Conservation (phyloP, 768 basidiomycete species). For the Austroboletus eburneus region DNA sequence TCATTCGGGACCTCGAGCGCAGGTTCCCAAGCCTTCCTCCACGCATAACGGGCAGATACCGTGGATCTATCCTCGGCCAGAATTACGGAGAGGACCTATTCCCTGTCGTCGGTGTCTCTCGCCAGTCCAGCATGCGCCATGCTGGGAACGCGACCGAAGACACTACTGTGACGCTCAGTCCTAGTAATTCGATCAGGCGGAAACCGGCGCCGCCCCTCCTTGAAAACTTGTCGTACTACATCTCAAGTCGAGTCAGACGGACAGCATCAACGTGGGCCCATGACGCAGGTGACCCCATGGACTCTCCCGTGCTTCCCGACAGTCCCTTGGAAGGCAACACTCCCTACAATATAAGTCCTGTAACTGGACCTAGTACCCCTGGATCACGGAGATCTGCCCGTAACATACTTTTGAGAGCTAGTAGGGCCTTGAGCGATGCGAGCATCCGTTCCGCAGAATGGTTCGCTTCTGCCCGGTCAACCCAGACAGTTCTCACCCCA, state of each 20-base stretch:
- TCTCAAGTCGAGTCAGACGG: slow-evolving; percentile 6
- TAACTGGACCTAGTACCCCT: slow-evolving; percentile 2
- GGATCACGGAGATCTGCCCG: slow-evolving; percentile 14
- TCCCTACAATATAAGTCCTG: neutral
- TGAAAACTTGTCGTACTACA: slow-evolving; percentile 8
- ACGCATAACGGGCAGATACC: slow-evolving; percentile 27
- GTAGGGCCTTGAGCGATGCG: slow-evolving; percentile 23
- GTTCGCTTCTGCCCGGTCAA: slow-evolving; percentile 18
- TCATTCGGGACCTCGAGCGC: slow-evolving; percentile 47
- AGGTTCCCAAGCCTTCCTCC: slow-evolving; percentile 53
- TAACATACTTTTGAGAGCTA: slow-evolving; percentile 16
- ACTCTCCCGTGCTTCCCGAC: slow-evolving; percentile 5
- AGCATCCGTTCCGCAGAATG: slow-evolving; percentile 32
- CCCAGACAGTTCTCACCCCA: slow-evolving; percentile 11
- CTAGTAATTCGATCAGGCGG: slow-evolving; percentile 26
- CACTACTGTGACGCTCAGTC: slow-evolving; percentile 2
- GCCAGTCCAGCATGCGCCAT: slow-evolving; percentile 18
- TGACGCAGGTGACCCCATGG: neutral
- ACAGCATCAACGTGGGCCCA: slow-evolving; percentile 20
- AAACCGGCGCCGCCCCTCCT: slow-evolving; percentile 31
- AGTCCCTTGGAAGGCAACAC: slow-evolving; percentile 8
- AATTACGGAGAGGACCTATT: slow-evolving; percentile 20
- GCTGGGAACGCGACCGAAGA: slow-evolving; percentile 12
- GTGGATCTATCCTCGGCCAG: slow-evolving; percentile 23
- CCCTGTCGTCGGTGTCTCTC: slow-evolving; percentile 23